Percentiles rank a stretch among this genome's conserved stretches.
Conservation (phyloP, 2,329 filamentous ascomycete species). For the Alternaria arbusti region DNA sequence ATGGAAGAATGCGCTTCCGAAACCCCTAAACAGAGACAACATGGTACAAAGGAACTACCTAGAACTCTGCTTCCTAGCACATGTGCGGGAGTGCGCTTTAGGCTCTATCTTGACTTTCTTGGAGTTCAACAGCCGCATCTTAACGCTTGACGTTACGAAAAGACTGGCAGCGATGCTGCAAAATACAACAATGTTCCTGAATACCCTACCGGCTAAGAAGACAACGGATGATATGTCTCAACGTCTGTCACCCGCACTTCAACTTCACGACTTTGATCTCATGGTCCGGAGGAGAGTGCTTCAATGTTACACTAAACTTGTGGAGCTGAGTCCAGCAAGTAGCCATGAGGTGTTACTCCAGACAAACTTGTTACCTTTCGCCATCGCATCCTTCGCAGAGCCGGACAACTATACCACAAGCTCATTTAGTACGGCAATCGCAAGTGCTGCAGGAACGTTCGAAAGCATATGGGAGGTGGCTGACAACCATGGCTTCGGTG, state of each 20-base stretch:
- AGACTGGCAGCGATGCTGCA: constrained; percentile 93
- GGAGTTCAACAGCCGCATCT: constrained; percentile 87
- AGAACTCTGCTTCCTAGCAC: constrained; percentile 90
- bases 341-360: constrained; percentile 86
- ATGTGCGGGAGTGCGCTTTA: constrained; percentile 92
- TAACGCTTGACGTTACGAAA: constrained; percentile 94
- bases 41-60: constrained; percentile 81
- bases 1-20: constrained; percentile 97
- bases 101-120: constrained; percentile 91
- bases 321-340: constrained; percentile 84
- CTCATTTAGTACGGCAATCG: constrained; percentile 88
- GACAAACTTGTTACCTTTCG: constrained; percentile 87
- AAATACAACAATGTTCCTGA: constrained; percentile 89
- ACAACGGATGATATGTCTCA: constrained; percentile 86
- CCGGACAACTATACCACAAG: constrained; percentile 86
- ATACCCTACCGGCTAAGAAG: constrained; percentile 81
- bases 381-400: constrained; percentile 90
- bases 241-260: constrained; percentile 81
- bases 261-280: constrained; percentile 86
- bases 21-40: constrained; percentile 91
- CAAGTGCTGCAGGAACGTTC: constrained; percentile 85
- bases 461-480: constrained; percentile 94
- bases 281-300: constrained; percentile 93
- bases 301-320: constrained; percentile 91
- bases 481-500: constrained; percentile 93